Percentiles rank a stretch among this genome's conserved stretches.
Conservation (phyloP, 257 asterid species). For the Jaltomata sinuosa region DNA sequence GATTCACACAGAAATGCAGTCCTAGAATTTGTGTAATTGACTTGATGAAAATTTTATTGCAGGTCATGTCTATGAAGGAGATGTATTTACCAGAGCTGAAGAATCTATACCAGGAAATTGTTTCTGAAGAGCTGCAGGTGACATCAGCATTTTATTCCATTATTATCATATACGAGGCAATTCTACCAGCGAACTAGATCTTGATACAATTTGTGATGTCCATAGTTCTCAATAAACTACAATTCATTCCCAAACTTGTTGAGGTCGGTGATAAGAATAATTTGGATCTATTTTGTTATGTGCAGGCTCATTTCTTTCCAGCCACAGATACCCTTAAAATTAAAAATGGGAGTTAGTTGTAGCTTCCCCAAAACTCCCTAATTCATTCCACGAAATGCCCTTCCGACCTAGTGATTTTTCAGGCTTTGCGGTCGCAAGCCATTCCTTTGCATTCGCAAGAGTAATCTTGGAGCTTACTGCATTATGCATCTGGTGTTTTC, state of each 20-base stretch:
- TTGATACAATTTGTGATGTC: not conserved
- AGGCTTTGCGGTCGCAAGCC: slow-evolving; percentile 1
- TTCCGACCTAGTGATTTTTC: not conserved
- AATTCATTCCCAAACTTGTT: not conserved
- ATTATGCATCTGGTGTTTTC: too few relatives aligned
- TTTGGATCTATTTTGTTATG: not conserved
- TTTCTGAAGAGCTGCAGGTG: slow-evolving; percentile 66
- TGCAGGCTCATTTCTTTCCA: not conserved
- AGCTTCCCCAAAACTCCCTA: too few relatives aligned
- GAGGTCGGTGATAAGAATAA: not conserved
- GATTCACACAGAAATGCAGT: not conserved
- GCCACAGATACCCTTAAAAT: too few relatives aligned
- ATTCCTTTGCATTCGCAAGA: too few relatives aligned
- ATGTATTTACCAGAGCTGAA: slow-evolving; percentile 56
- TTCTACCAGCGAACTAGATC: not conserved
- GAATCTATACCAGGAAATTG: slow-evolving; percentile 67
- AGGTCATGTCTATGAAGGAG: slow-evolving; percentile 80
- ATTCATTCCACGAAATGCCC: too few relatives aligned
- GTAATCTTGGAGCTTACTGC: too few relatives aligned
- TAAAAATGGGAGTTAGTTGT: too few relatives aligned
- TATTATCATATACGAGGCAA: too few relatives aligned
- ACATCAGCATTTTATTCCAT: not conserved
- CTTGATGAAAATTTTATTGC: slow-evolving; percentile 21
- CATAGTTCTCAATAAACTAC: not conserved
- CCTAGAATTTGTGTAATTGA: not conserved